Evolutionary conservation across 345 rosid species (phyloP).

Genomic region (Euphorbia pulcherrima): DNA sequence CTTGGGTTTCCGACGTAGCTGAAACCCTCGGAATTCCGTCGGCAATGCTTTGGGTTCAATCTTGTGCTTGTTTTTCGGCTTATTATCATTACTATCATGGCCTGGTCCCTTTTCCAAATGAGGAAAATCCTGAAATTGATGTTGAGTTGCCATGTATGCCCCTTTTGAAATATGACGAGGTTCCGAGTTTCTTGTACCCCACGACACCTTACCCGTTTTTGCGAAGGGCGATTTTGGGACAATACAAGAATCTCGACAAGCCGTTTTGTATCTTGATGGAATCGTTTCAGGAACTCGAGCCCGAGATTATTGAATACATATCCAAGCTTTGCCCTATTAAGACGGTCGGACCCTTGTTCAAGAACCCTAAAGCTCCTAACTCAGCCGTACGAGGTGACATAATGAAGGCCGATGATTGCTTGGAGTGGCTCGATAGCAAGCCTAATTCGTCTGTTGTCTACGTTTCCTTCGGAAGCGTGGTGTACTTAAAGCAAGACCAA

Average conservation of each 20-base stretch:
- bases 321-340: constrained; percentile 46
- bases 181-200: constrained; percentile 73
- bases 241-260: constrained; percentile 55
- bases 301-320: constrained; percentile 56
- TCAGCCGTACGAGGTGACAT: constrained; percentile 42
- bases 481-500: constrained; percentile 63
- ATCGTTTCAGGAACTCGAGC: constrained; percentile 67
- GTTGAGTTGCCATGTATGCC: constrained; percentile 76
- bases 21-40: constrained; percentile 65
- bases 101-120: constrained; percentile 55
- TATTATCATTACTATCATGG: constrained; percentile 63
- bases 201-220: constrained; percentile 42
- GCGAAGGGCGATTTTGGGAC: constrained; percentile 47
- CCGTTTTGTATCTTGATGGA: constrained; percentile 72
- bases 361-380: constrained; percentile 38
- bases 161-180: constrained; percentile 65
- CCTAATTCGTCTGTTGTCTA: constrained; percentile 68
- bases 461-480: constrained; percentile 68
- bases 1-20: constrained; percentile 85
- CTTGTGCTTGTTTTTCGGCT: constrained; percentile 66
- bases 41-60: constrained; percentile 91
- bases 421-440: constrained; percentile 72
- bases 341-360: constrained; percentile 57
- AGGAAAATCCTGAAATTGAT: constrained; percentile 45
- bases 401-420: constrained; percentile 51